Percentiles rank a stretch among this genome's conserved stretches.
These are phyloP conservation scores for Candida bentonensis DNA, from an alignment of 805 yeast species.

Conservation along the genomic window DNA sequence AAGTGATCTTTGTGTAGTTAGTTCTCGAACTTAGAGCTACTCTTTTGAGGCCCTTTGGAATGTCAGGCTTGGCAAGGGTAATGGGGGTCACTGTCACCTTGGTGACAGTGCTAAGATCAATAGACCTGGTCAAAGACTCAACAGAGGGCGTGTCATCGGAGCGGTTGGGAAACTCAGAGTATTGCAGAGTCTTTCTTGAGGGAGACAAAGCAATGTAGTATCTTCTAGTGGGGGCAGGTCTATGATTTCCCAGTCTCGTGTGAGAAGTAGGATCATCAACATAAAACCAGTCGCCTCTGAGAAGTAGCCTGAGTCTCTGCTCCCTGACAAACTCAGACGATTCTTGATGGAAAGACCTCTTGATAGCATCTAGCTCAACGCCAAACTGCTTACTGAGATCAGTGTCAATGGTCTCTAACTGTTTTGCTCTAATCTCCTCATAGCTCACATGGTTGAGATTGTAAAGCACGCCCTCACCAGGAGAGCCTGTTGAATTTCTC, in stretches of 20 bases:
- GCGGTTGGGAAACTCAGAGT: conserved; percentile 41
- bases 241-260: conserved; percentile 4
- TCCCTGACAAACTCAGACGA: conserved; percentile 59
- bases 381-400: conserved; percentile 31
- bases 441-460: conserved; percentile 30
- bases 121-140: conserved; percentile 18
- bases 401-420: conserved; percentile 25
- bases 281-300: conserved; percentile 73
- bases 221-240: conserved; percentile 21
- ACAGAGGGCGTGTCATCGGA: conserved; percentile 38
- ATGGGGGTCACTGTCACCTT: conserved; percentile 36
- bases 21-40: conserved; percentile 45
- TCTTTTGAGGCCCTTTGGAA: conserved; percentile 26
- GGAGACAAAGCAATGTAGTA: conserved; percentile 53
- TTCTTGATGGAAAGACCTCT: conserved; percentile 36
- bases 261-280: conserved; percentile 35
- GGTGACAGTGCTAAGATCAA: conserved; percentile 21
- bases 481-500: conserved; percentile 9
- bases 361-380: conserved; percentile 32
- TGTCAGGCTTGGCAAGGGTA: conserved; percentile 20
- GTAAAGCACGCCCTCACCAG: conserved; percentile 32
- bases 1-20: conserved; percentile 40
- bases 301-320: conserved; percentile 56
- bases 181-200: conserved; percentile 44
- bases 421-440: conserved; percentile 38